Percentiles rank a stretch among this genome's conserved stretches.
phyloP scores from a whole-genome alignment of 2,329 filamentous ascomycete species.

The Diaporthe citriasiana region DNA sequence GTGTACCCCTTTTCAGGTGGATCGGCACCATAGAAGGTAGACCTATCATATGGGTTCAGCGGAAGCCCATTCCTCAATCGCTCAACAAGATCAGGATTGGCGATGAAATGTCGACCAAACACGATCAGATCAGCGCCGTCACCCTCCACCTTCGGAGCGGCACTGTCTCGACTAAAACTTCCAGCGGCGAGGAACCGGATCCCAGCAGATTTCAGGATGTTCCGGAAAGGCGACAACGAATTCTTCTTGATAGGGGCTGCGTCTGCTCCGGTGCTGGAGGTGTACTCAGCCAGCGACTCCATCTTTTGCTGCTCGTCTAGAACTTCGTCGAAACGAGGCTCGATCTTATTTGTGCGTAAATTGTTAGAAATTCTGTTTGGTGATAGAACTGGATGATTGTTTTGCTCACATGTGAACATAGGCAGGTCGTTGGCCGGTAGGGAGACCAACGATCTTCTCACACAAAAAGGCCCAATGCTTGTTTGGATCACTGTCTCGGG shows the following conservation, averaged over 20 bases:
- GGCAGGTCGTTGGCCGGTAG: constrained; percentile 51
- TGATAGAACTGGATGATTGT: not conserved
- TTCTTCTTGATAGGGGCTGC: constrained; percentile 37
- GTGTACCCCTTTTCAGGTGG: constrained; percentile 52
- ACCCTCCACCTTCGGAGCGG: constrained; percentile 57
- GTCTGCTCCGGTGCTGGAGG: constrained; percentile 45
- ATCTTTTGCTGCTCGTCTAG: constrained; percentile 60
- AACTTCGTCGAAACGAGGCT: constrained; percentile 62
- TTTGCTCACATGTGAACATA: constrained; percentile 61
- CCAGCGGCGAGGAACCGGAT: constrained; percentile 65
- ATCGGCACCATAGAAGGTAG: constrained; percentile 58
- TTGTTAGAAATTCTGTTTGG: not conserved
- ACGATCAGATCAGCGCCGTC: constrained; percentile 60
- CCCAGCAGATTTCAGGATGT: constrained; percentile 55
- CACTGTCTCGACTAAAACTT: constrained; percentile 57
- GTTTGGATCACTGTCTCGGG: constrained; percentile 49
- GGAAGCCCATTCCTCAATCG: constrained; percentile 58
- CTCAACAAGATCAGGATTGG: constrained; percentile 63
- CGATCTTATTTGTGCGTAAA: constrained; percentile 51
- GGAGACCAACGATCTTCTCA: constrained; percentile 52
- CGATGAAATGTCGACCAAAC: constrained; percentile 64
- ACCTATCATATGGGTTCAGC: constrained; percentile 59
- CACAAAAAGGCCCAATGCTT: constrained; percentile 55
- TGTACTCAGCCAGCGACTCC: constrained; percentile 51
- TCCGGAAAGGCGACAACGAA: constrained; percentile 57